phyloP scores from a whole-genome alignment of 345 rosid species.

The Gossypium sturtianum region DNA sequence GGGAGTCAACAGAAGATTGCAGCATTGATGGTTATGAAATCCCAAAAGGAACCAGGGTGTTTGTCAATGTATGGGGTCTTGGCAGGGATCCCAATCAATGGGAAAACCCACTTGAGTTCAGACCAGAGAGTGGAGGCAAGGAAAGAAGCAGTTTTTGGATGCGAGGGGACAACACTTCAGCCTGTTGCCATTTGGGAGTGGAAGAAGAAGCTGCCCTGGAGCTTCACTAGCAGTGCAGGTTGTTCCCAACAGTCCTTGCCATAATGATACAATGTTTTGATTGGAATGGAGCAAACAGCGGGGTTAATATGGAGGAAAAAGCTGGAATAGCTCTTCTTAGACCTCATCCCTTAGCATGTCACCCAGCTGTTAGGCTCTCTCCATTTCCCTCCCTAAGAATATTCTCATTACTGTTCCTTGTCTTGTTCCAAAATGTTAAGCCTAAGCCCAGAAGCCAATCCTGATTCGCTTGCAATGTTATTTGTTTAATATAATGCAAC shows the following conservation, averaged over 20 bases:
- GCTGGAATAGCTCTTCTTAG: constrained; percentile 44
- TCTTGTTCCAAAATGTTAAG: background rate
- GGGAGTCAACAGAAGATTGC: constrained; percentile 51
- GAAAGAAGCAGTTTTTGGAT: constrained; percentile 31
- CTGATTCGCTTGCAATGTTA: too few relatives aligned
- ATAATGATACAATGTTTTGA: constrained; percentile 26
- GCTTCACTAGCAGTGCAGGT: constrained; percentile 19
- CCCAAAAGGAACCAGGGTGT: constrained; percentile 44
- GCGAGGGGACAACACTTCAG: constrained; percentile 36
- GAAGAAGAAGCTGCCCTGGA: constrained; percentile 50
- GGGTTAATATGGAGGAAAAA: constrained; percentile 56
- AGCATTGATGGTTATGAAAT: constrained; percentile 39
- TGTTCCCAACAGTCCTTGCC: constrained; percentile 21
- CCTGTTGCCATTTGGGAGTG: constrained; percentile 44
- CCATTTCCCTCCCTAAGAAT: constrained; percentile 18
- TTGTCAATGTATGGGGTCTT: constrained; percentile 48
- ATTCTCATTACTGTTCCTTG: background rate
- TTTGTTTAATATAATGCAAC: too few relatives aligned
- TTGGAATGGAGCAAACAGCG: constrained; percentile 26
- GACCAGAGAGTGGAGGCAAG: constrained; percentile 41
- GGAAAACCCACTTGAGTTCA: constrained; percentile 50
- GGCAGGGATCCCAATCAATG: constrained; percentile 47
- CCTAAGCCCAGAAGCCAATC: background rate
- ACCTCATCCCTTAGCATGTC: constrained; percentile 47
- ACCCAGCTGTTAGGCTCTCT: constrained; percentile 36